Conservation (phyloP, 169 alveolate species). For the Eimeria praecox region DNA sequence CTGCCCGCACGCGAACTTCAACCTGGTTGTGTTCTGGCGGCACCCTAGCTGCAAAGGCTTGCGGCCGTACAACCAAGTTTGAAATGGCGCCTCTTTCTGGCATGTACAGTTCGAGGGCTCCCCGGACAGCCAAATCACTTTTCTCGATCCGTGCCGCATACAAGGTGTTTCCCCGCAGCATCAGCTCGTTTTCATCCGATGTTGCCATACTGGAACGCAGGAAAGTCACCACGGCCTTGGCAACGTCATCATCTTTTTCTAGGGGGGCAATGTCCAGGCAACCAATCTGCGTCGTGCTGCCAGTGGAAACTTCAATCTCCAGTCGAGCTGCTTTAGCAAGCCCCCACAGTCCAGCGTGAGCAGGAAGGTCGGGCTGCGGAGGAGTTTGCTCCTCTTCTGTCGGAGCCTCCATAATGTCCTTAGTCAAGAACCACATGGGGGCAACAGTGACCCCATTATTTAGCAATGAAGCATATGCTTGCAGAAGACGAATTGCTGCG, state of each 20-base stretch:
- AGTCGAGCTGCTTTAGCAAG: constrained; percentile 87
- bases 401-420: constrained; percentile 60
- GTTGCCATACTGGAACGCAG: constrained; percentile 65
- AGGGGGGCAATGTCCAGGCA: constrained; percentile 79
- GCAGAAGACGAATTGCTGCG: constrained; percentile 76
- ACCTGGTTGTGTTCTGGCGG: constrained; percentile 81
- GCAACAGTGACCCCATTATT: constrained; percentile 67
- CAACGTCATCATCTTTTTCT: constrained; percentile 71
- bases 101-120: constrained; percentile 83
- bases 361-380: constrained; percentile 81
- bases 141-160: constrained; percentile 77
- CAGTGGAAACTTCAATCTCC: constrained; percentile 81
- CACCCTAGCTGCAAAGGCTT: constrained; percentile 79
- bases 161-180: constrained; percentile 60
- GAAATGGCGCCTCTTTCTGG: constrained; percentile 84
- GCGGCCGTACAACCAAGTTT: constrained; percentile 83
- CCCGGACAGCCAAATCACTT: constrained; percentile 67
- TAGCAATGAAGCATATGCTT: constrained; percentile 65
- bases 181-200: constrained; percentile 65
- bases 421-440: constrained; percentile 82
- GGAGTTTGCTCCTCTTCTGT: constrained; percentile 14
- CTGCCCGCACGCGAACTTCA: constrained; percentile 83
- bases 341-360: constrained; percentile 90
- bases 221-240: constrained; percentile 58
- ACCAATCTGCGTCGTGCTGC: constrained; percentile 70